phyloP scores from a whole-genome alignment of 2,329 filamentous ascomycete genomes.

The Aspergillus sp. region DNA sequence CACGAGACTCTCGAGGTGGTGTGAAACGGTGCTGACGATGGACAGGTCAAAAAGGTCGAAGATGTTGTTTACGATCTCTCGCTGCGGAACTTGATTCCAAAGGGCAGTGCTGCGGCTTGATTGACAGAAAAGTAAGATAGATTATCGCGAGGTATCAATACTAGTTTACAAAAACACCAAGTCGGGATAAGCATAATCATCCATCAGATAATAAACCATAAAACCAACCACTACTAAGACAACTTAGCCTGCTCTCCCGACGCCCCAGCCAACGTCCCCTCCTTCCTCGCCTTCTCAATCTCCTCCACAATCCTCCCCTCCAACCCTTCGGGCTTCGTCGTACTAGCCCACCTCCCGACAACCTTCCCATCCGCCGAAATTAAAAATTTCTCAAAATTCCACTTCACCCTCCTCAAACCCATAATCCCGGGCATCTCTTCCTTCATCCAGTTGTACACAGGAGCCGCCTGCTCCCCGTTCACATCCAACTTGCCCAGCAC shows the following conservation, averaged over 20 bases:
- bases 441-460: conserved; percentile 72
- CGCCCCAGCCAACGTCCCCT: conserved; percentile 21
- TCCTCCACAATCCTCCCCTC: conserved; percentile 70
- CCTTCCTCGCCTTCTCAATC: conserved; percentile 51
- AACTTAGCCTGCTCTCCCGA: conserved; percentile 17
- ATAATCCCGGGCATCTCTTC: conserved; percentile 68
- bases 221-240: conserved; percentile 5
- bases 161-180: not conserved
- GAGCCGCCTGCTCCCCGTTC: conserved; percentile 75
- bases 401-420: conserved; percentile 89
- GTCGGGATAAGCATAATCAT: not conserved
- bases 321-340: conserved; percentile 74
- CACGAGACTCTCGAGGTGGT: not conserved
- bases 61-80: conserved; percentile 96
- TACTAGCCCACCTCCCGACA: conserved; percentile 78
- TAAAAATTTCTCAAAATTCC: conserved; percentile 99
- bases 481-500: conserved; percentile 89
- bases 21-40: conserved; percentile 1
- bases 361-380: conserved; percentile 80
- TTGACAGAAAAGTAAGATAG: too few relatives aligned
- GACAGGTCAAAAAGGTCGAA: conserved; percentile 85
- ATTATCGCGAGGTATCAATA: too few relatives aligned
- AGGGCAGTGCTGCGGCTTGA: conserved; percentile 15
- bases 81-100: conserved; percentile 70
- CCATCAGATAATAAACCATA: not conserved